Evolutionary conservation across 2,329 filamentous ascomycete genomes (phyloP).

Genomic region (Ramularia endophylla): DNA sequence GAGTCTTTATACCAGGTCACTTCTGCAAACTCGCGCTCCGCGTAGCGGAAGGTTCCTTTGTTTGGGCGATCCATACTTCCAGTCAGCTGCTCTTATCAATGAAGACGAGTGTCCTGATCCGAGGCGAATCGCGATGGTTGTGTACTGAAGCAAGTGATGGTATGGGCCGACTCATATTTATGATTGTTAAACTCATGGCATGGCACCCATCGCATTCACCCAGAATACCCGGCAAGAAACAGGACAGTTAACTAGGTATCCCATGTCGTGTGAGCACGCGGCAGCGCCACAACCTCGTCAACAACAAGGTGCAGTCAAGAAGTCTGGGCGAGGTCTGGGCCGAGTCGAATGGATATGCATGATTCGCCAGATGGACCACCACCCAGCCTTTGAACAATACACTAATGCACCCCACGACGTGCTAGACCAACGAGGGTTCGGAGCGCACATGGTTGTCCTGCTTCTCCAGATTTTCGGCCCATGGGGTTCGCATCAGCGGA

Average conservation of each 20-base stretch:
- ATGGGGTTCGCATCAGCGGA: background rate
- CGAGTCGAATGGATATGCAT: background rate
- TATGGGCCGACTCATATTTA: too few species aligned
- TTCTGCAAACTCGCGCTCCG: slow-evolving; percentile 26
- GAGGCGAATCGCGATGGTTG: too few species aligned
- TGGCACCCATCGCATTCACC: too few species aligned
- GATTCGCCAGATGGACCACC: background rate
- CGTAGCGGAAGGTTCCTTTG: slow-evolving; percentile 29
- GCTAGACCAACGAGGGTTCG: background rate
- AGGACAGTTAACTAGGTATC: too few species aligned
- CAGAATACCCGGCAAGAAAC: too few species aligned
- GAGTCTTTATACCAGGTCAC: slow-evolving; percentile 32
- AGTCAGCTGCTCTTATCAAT: too few species aligned
- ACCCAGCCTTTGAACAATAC: background rate
- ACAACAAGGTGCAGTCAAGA: background rate
- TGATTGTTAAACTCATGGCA: too few species aligned
- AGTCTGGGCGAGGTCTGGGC: slow-evolving; percentile 1
- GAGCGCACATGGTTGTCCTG: background rate
- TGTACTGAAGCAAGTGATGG: too few species aligned
- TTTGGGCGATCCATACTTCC: slow-evolving; percentile 27
- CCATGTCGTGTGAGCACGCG: too few species aligned
- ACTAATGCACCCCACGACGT: background rate
- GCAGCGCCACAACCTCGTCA: too few species aligned
- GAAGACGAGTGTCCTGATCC: too few species aligned
- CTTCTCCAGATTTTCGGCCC: slow-evolving; percentile 1